Evolutionary conservation across 1,284 basidiomycete species (phyloP).

Genomic region (Ustilago shanxiensis): DNA sequence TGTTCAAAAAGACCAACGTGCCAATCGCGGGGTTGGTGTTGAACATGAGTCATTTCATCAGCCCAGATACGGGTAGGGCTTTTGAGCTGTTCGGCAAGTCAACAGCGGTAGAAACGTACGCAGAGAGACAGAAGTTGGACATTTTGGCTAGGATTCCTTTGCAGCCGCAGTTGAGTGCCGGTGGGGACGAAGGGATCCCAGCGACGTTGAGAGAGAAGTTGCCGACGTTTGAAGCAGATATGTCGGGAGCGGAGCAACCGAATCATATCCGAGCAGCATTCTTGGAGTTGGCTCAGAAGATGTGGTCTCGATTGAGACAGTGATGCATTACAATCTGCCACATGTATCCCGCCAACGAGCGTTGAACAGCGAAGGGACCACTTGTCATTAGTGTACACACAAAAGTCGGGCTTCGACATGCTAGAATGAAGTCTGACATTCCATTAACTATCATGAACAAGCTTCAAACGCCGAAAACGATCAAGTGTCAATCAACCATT

Average conservation of each 20-base stretch:
- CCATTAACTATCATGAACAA: neutral
- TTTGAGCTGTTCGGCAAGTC: slow-evolving; percentile 86
- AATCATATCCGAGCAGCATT: slow-evolving; percentile 38
- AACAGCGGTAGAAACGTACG: slow-evolving; percentile 77
- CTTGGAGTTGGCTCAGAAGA: slow-evolving; percentile 41
- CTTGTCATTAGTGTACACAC: no score
- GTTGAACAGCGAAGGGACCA: no score
- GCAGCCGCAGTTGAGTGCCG: slow-evolving; percentile 80
- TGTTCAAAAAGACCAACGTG: slow-evolving; percentile 90
- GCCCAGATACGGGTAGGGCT: slow-evolving; percentile 78
- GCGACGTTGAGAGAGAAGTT: slow-evolving; percentile 70
- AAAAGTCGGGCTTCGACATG: neutral
- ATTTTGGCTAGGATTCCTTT: slow-evolving; percentile 89
- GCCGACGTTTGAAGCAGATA: slow-evolving; percentile 56
- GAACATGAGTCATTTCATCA: slow-evolving; percentile 91
- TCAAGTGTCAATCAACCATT: neutral
- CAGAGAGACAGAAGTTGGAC: slow-evolving; percentile 76
- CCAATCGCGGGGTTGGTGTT: slow-evolving; percentile 89
- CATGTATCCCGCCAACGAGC: no score
- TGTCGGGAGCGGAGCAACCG: slow-evolving; percentile 19
- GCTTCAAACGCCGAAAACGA: neutral
- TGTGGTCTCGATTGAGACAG: slow-evolving; percentile 35
- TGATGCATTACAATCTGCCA: neutral
- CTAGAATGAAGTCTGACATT: neutral
- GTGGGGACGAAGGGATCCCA: slow-evolving; percentile 80